Conservation (phyloP, 108 stramenopile genomes). For the Nitzschia sp. region DNA sequence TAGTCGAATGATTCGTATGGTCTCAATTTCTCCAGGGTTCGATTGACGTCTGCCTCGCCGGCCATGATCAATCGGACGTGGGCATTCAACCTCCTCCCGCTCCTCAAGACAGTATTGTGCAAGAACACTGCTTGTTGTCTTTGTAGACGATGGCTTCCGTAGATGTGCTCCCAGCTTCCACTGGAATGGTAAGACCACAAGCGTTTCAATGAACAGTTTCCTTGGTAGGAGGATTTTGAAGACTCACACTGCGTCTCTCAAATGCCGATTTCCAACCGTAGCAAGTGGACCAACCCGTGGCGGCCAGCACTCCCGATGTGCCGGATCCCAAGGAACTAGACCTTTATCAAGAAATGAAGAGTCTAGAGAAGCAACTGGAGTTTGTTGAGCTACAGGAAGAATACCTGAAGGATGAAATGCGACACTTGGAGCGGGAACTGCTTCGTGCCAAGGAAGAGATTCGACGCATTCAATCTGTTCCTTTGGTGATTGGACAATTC, state of each 20-base stretch:
- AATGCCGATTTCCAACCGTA: background rate
- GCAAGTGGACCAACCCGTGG: conserved; percentile 3
- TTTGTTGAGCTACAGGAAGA: conserved; percentile 98
- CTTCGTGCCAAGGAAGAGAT: conserved; percentile 98
- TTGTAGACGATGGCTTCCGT: conserved; percentile 18
- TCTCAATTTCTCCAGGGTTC: conserved; percentile 5
- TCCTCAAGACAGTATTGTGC: background rate
- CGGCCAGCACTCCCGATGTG: background rate
- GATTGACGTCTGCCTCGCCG: conserved; percentile 9
- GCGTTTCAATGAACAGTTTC: background rate
- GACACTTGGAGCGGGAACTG: conserved; percentile 96
- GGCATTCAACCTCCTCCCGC: background rate
- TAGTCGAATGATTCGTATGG: conserved; percentile 6
- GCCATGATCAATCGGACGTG: background rate
- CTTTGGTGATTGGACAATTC: conserved; percentile 98
- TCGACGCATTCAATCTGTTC: conserved; percentile 96
- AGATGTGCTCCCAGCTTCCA: conserved; percentile 11
- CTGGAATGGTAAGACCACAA: conserved; percentile 11
- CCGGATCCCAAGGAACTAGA: conserved; percentile 40
- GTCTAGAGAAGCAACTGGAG: conserved; percentile 82
- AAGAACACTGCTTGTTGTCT: no score
- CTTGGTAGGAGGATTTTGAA: no score
- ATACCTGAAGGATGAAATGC: conserved; percentile 99
- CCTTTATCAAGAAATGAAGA: conserved; percentile 86
- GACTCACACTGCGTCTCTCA: no score